These are phyloP conservation scores for Cicer judaicum DNA, from an alignment of 306 rosid genomes.

Conservation along the genomic window DNA sequence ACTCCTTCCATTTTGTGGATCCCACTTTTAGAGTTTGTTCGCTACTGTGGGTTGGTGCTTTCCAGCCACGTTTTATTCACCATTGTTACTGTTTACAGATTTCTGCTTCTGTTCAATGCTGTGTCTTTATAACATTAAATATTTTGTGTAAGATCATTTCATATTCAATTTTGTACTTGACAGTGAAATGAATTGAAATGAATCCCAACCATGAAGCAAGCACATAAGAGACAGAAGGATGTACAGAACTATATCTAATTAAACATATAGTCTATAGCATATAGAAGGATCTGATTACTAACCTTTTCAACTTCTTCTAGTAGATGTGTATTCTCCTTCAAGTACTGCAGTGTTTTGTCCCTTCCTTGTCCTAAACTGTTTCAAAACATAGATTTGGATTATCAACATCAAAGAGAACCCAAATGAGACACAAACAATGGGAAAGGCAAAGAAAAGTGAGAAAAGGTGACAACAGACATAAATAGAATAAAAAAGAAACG, in stretches of 20 bases:
- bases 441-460: neutral
- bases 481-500: constrained; percentile 16
- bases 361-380: constrained; percentile 97
- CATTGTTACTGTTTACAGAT: no score
- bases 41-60: no score
- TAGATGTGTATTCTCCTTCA: constrained; percentile 76
- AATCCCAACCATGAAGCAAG: no score
- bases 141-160: no score
- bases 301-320: constrained; percentile 94
- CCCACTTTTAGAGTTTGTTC: no score
- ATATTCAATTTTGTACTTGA: no score
- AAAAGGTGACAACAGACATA: neutral
- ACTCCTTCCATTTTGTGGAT: no score
- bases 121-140: no score
- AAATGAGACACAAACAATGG: neutral
- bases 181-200: no score
- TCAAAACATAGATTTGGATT: constrained; percentile 39
- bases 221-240: constrained; percentile 21
- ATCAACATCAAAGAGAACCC: constrained; percentile 17
- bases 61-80: no score
- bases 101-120: no score
- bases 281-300: constrained; percentile 31
- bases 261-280: constrained; percentile 26
- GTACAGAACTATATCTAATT: constrained; percentile 3
- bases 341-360: constrained; percentile 85